Base-by-base conservation (phyloP, 2,329 filamentous ascomycete genomes). In the Fusarium metavorans region DNA sequence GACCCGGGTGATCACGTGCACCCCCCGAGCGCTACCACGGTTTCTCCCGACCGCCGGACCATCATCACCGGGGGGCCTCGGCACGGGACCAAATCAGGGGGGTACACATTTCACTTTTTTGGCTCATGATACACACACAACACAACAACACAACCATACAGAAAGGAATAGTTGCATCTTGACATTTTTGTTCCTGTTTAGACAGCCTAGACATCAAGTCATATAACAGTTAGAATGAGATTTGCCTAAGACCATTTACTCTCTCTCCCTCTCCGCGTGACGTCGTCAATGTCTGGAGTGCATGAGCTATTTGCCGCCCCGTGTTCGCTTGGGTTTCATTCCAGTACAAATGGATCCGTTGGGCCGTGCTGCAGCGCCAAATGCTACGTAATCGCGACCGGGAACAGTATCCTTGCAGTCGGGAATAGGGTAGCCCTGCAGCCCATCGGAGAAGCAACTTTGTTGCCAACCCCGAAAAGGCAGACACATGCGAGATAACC, bases 1-100 rank as follows among this genome's bases (percentile, higher is more conserved):
- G 63, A 64, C 65, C 67, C 71, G 64, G 71, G 67, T 74, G 43
- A 52, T 74, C 72, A 74, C 72, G 72, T 74, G 72, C 23, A 66
- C 56, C 64, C 70, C 62, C 57, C 50, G 61, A 64, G 34, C 58
- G 68, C 56, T 58, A 25, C 35, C 54, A 61, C 64, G 72, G 66
- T 61, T 67, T 69, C 39, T 62, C 66, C 72, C 72, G 69, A 75
- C 34, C 34, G 32, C 52, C 58, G 61, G 45, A 43, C 16, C 35
- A 64, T 48, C 23, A 41, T 43, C 35, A 41, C 61, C 61, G 61
- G 27, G 25, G 13, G 30, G 20, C 52, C 37, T 32, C 32, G 32
- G 59, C 23, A 43, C 27, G 30, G 30, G n/a, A 25, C n/a, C 23
- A 25, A 39, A 58, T 35, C n/a, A 35, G 63, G 54, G 64, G 48